Base-by-base conservation (phyloP, 495 filamentous ascomycete species). In the Talaromyces nanjingensis region DNA sequence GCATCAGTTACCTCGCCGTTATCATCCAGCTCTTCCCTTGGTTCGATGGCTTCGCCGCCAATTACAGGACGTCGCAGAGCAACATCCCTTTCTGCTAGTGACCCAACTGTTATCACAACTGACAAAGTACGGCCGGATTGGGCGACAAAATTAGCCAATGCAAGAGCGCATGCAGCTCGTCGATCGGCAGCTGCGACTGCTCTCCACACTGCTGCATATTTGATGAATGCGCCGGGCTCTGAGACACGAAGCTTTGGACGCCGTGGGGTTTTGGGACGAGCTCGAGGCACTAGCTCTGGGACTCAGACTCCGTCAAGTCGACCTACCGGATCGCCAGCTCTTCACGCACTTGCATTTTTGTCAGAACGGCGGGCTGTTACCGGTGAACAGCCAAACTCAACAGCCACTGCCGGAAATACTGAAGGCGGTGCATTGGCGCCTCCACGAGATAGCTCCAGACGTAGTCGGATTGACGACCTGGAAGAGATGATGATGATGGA, bases 401-500 rank as follows among this genome's bases (percentile, higher is more conserved):
- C 20, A 16, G 11, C 24, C 9, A 75, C 78, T 27, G 69, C 72
- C n/a, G 72, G 76, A 57, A 73, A 72, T 20, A 69, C 71, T 7
- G 81, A 82, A 67, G 82, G 79, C 58, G 73, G 71, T 5, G 64
- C 74, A 20, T 58, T 83, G 20, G 76, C 78, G 18, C 76, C 83
- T 20, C 76, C 81, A 7, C 79, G 85, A n/a, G 77, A 76, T 18
- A 84, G 80, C 65, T 85, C 87, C 14, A 80, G 90, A 59, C 78
- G 87, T 58, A 86, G 71, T 60, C 80, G 91, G 54, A 81, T 94
- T 60, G 91, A 96, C 53, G 93, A 97, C 68, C 77, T 98, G 11
- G 94, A 98, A 71, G 93, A 96, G 56, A 91, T 98, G 80, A 98
- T 98, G 94, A 91, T 97, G 83, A 90, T 93, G 82, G 94, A 98